Percentiles rank a stretch among this genome's conserved stretches.
These are phyloP conservation scores for Jamesozyma jinghongensis DNA, from an alignment of 805 yeast genomes.

Conservation along the genomic window DNA sequence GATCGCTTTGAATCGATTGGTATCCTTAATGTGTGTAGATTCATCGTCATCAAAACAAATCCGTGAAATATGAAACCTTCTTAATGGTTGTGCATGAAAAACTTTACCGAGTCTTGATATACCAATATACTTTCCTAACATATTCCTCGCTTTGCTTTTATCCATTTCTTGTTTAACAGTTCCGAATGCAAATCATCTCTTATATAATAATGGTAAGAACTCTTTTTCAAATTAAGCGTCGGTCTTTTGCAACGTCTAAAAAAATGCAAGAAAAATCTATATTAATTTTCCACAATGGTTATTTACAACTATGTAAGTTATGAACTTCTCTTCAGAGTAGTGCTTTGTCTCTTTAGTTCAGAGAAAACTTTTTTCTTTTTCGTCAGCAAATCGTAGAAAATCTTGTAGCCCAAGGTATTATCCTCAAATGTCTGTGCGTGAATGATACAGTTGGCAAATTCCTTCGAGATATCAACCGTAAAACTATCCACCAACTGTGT, in stretches of 20 bases:
- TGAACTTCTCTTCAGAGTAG: background rate
- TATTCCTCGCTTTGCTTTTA: no score
- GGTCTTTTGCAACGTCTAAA: no score
- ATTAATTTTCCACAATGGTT: no score
- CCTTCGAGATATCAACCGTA: constrained; percentile 46
- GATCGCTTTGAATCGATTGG: constrained; percentile 60
- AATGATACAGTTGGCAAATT: constrained; percentile 51
- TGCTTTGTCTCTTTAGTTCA: constrained; percentile 39
- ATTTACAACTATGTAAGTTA: no score
- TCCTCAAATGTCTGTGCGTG: constrained; percentile 40
- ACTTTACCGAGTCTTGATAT: no score
- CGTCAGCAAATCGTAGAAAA: constrained; percentile 53
- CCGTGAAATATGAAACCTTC: constrained; percentile 7
- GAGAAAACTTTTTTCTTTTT: constrained; percentile 56
- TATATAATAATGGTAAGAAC: no score
- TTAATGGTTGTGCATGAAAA: background rate
- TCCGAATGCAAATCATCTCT: no score
- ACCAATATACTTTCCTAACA: no score
- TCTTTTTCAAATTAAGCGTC: no score
- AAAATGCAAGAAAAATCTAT: no score
- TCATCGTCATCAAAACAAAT: constrained; percentile 11
- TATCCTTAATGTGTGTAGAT: constrained; percentile 48
- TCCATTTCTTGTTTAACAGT: no score
- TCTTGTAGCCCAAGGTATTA: constrained; percentile 49
- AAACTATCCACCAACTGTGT: constrained; percentile 33